phyloP scores from a whole-genome alignment of 768 basidiomycete genomes.

The Tricholoma flavovirens region DNA sequence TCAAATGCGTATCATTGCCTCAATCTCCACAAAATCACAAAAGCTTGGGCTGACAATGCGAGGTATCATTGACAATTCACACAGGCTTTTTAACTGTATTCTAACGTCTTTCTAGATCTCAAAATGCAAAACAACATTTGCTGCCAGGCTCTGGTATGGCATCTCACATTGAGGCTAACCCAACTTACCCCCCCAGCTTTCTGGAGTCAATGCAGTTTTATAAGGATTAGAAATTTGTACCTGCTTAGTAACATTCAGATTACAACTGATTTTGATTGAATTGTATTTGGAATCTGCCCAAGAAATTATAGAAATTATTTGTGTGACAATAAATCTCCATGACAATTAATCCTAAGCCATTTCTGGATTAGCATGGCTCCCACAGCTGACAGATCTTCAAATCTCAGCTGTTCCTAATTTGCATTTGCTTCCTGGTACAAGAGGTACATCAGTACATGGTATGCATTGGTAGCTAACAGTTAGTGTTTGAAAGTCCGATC shows the following conservation, averaged over 20 bases:
- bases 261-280: not conserved
- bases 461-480: not conserved
- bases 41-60: not conserved
- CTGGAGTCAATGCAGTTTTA: not conserved
- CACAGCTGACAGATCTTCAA: not conserved
- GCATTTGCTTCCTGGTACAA: not conserved
- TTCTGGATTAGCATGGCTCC: not conserved
- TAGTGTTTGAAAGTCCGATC: no score
- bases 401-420: not conserved
- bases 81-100: not conserved
- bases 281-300: not conserved
- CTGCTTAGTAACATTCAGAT: not conserved
- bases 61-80: not conserved
- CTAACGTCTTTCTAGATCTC: not conserved
- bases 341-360: not conserved
- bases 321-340: not conserved
- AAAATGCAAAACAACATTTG: not conserved
- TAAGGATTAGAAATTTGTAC: not conserved
- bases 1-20: not conserved
- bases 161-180: not conserved
- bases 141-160: not conserved
- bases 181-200: not conserved
- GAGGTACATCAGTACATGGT: not conserved
- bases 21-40: not conserved
- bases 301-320: not conserved